Percentiles rank a stretch among this genome's conserved stretches.
Conservation (phyloP, 129 eudicot genomes). For the Daucus carota region DH1_v3.0 NC_030384.2:30795001-30795500, state of each 20-base stretch:
- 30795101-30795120: neutral
- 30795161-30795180: neutral
- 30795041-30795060: too few species aligned
- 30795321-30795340: constrained; percentile 40
- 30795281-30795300: neutral
- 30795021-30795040: too few species aligned
- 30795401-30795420: neutral
- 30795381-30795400: neutral
- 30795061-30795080: too few species aligned
- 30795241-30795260: neutral
- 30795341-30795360: constrained; percentile 59
- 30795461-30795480: constrained; percentile 54
- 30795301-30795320: constrained; percentile 36
- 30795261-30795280: neutral
- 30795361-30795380: constrained; percentile 22
- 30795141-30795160: neutral
- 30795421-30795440: neutral
- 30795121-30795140: neutral
- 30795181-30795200: neutral
- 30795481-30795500: constrained; percentile 30
- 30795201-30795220: too few species aligned
- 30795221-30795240: neutral
- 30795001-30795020: too few species aligned
- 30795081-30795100: too few species aligned
- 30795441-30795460: too few species aligned